A percentile compares a stretch with the other conserved stretches of the same genome.
Evolutionary conservation across 768 basidiomycete species (phyloP).

Genomic region (Gyrodon lividus): DNA sequence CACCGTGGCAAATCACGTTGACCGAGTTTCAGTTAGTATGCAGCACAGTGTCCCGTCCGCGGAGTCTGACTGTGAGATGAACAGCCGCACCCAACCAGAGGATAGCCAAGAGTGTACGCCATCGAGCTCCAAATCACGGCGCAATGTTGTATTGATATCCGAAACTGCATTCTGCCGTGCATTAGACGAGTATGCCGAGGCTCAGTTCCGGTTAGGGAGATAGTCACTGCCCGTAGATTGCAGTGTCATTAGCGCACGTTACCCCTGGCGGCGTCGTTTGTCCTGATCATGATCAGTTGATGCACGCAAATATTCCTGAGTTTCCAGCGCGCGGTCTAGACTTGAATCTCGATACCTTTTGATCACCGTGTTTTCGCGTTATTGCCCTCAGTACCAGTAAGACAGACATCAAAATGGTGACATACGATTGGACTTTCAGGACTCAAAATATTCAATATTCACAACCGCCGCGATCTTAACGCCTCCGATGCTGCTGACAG

Average conservation of each 20-base stretch:
- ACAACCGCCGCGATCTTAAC: too few relatives aligned
- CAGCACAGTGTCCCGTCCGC: not conserved
- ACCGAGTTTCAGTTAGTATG: constrained; percentile 74
- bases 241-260: not conserved
- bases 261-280: not conserved
- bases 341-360: too few relatives aligned
- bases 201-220: constrained; percentile 80
- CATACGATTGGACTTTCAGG: too few relatives aligned
- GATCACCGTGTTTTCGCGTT: too few relatives aligned
- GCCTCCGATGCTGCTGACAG: too few relatives aligned
- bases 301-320: too few relatives aligned
- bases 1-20: constrained; percentile 82
- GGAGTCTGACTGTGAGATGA: not conserved
- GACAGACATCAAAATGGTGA: not conserved
- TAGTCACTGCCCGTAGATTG: too few relatives aligned
- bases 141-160: constrained; percentile 34
- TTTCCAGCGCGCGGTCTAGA: too few relatives aligned
- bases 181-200: constrained; percentile 67
- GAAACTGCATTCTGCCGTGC: constrained; percentile 65
- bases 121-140: not conserved
- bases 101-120: constrained; percentile 1
- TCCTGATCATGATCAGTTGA: not conserved
- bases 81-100: constrained; percentile 24
- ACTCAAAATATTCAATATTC: too few relatives aligned
- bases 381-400: too few relatives aligned